Conservation (phyloP, 441 rosid genomes). For the Erysimum cheiri region DNA sequence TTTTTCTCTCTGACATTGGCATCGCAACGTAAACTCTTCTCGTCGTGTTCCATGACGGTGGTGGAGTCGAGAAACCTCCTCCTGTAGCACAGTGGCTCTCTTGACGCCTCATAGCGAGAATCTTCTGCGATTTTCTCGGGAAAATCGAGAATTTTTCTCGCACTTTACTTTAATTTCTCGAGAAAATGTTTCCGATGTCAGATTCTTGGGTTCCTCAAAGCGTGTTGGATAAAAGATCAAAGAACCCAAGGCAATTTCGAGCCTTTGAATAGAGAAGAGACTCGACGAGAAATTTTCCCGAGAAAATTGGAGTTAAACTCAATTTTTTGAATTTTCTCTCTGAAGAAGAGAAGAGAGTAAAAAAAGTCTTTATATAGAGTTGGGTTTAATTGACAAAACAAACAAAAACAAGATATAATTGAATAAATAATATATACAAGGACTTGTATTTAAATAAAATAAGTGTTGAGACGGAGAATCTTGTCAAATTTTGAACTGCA, state of each 20-base stretch:
- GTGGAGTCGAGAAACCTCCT: constrained; percentile 58
- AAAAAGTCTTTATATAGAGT: neutral
- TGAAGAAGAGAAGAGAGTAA: neutral
- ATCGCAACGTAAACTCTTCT: constrained; percentile 30
- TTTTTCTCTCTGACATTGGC: constrained; percentile 48
- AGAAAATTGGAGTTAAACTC: constrained; percentile 6
- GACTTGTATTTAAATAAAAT: neutral
- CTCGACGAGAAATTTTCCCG: neutral
- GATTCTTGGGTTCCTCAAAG: neutral
- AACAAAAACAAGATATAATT: neutral
- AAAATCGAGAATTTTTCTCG: constrained; percentile 11
- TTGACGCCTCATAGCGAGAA: constrained; percentile 10
- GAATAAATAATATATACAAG: neutral
- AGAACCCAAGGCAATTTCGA: neutral
- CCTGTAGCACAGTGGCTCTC: constrained; percentile 15
- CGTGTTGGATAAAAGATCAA: neutral
- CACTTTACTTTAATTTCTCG: neutral
- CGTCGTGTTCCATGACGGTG: constrained; percentile 44
- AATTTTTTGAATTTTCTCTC: constrained; percentile 18
- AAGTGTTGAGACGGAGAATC: neutral
- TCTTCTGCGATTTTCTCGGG: constrained; percentile 6
- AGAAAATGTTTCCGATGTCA: neutral
- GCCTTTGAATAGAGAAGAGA: neutral
- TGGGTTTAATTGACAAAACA: neutral
- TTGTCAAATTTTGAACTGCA: neutral